Evolutionary conservation across 106 monocot genomes (phyloP), one percentile per base, ranked within the genome.

Genomic region (Dactylorhiza incarnata): DNA sequence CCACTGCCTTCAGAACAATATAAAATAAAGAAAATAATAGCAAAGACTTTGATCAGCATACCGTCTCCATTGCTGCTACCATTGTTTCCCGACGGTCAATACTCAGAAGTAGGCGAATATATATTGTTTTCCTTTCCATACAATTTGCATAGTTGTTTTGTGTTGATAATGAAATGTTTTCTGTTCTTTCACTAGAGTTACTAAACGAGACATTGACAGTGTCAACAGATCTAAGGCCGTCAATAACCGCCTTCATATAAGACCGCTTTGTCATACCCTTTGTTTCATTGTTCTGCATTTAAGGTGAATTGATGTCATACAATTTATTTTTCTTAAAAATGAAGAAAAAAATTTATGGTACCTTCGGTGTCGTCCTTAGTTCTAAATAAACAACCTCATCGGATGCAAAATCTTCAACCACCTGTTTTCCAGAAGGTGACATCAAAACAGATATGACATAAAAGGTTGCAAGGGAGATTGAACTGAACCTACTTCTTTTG

Each of bases 311-410:
- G 51, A 74, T 6, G 51, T 49, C 74, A 10, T 12, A 17, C 45
- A 25, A 45, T 53, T 51, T 74, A 37, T 66, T 29, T 75, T 70
- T 14, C 70, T 78, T 53, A 2, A 25, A 1, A 58, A 52, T 17
- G n/a, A 17, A 72, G 15, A 49, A 59, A 25, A 12, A 52, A 52
- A 52, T 4, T 4, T 11, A 14, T 2, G 8, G 55, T 84, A 94
- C 97, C 89, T 99, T 99, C 13, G 99, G 99, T 22, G 99, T 99
- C 70, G 99, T 94, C 78, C 99, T 87, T 54, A 99, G 68, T 70
- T 99, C 99, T 74, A 99, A 73, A 85, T 99, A 99, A 74, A 99
- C 81, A 62, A 89, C 91, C 88, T 99, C 94, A 49, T 99, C 99
- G 80, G 89, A 79, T 49, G 99, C 94, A 83, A 99, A 99, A 83